Evolutionary conservation across 2,329 filamentous ascomycete species (phyloP), one percentile per base, ranked within the genome.

Genomic region (Zymoseptoria crescenta): DNA sequence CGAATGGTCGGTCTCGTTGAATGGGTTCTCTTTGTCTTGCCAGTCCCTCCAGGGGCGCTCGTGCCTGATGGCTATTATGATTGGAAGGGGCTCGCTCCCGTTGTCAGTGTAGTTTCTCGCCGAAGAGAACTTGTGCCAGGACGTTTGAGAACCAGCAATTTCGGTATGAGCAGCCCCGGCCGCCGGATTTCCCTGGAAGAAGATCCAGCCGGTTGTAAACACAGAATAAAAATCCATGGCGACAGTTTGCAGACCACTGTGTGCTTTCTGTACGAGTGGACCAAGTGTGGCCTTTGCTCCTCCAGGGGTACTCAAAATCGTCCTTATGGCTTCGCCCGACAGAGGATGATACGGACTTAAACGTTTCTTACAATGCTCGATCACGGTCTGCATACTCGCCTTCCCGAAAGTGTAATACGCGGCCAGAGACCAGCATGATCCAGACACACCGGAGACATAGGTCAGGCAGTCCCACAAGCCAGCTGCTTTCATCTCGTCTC

Each of bases 161-260:
- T 70, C 67, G 20, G 63, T 61, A 9, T 66, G 48, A 9, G 62
- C 61, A 54, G 56, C 29, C 3, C 64, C 64, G 19, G 62, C 63
- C 3, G 62, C 59, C 10, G 66, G 67, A 51, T 68, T 67, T 35
- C 69, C 62, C 45, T 70, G 66, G 52, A 70, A 64, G 61, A 71
- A 70, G 54, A 71, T 68, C 63, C 70, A 70, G 1, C 66, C 68
- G 0, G 68, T 72, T 2, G 64, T 70, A 59, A 71, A 71, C 7
- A 70, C 67, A 1, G 68, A 62, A 51, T 72, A 72, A 5, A 72
- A 55, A 41, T 72, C 70, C 69, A 72, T 72, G 4, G 69, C 65
- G 2, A 71, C 70, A 8, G 65, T 70, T 35, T 66, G 55, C 13
- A 71, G 58, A 9, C 69, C 70, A 57, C 68, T 70, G 51, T 65